Percentiles rank a stretch among this genome's conserved stretches.
Evolutionary conservation across 2,329 filamentous ascomycete genomes (phyloP).

Genomic region (Sarocladiaceae sp.): DNA sequence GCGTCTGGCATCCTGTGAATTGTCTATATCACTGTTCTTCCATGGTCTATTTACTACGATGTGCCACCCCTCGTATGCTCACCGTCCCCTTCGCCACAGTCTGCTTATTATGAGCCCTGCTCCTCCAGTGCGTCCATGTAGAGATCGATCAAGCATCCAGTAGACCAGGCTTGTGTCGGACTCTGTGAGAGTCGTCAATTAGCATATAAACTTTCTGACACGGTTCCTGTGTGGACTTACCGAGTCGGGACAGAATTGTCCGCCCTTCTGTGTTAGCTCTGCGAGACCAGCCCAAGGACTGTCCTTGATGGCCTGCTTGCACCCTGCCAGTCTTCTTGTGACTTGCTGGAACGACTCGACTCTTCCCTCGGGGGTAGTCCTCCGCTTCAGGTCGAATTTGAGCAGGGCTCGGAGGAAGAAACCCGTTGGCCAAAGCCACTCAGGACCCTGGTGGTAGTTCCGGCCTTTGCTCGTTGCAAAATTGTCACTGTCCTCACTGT

Average conservation of each 20-base stretch:
- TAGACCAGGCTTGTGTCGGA: constrained; percentile 94
- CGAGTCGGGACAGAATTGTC: constrained; percentile 78
- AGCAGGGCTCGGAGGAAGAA: constrained; percentile 90
- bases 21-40: no score
- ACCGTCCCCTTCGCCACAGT: background rate
- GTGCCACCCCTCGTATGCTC: no score
- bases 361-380: constrained; percentile 53
- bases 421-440: constrained; percentile 96
- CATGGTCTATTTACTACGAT: no score
- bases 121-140: constrained; percentile 80
- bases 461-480: constrained; percentile 90
- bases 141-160: constrained; percentile 87
- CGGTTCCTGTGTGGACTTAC: constrained; percentile 46
- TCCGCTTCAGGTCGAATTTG: constrained; percentile 77
- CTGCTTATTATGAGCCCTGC: constrained; percentile 24
- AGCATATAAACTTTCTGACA: background rate
- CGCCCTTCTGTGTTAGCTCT: constrained; percentile 88
- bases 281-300: constrained; percentile 86
- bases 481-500: constrained; percentile 85
- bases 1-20: no score
- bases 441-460: constrained; percentile 97
- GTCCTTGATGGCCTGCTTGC: constrained; percentile 75
- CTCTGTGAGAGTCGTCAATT: no score
- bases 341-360: constrained; percentile 94
- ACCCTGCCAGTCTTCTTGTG: constrained; percentile 72